Evolutionary conservation across 192 early-diverging fungal species (phyloP).

Genomic region (Linnemannia elongata): DNA sequence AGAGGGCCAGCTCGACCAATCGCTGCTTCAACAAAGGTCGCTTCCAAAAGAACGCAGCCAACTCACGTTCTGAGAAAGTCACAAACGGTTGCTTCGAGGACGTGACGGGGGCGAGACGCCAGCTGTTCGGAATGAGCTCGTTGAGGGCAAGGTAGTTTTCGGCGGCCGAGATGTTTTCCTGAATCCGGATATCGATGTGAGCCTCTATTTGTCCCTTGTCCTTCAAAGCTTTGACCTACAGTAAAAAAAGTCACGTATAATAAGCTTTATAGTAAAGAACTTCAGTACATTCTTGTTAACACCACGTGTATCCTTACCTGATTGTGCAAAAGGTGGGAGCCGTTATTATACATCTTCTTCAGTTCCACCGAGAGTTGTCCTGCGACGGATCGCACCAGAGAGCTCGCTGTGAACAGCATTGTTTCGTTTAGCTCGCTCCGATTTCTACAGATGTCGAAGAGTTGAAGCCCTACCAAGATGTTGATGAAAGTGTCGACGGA

Average conservation of each 20-base stretch:
- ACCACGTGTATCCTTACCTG: background rate
- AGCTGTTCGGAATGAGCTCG: background rate
- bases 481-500: background rate
- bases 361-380: background rate
- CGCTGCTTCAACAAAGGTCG: constrained; percentile 4
- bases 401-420: background rate
- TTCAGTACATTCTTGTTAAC: background rate
- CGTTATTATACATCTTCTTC: background rate
- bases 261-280: too few relatives aligned
- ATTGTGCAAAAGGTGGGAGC: background rate
- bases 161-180: constrained; percentile 6
- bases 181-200: constrained; percentile 16
- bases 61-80: constrained; percentile 23
- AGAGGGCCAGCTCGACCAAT: constrained; percentile 11
- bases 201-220: background rate
- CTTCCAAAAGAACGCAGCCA: constrained; percentile 14
- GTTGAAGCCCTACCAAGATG: background rate
- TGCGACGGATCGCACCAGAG: background rate
- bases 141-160: constrained; percentile 31
- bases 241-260: background rate
- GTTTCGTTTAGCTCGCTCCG: background rate
- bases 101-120: constrained; percentile 18
- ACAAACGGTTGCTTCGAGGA: constrained; percentile 26
- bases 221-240: background rate
- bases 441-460: background rate